Evolutionary conservation across 2,329 filamentous ascomycete genomes (phyloP), one percentile per base, ranked within the genome.

Genomic region (Penicillium sp.): DNA sequence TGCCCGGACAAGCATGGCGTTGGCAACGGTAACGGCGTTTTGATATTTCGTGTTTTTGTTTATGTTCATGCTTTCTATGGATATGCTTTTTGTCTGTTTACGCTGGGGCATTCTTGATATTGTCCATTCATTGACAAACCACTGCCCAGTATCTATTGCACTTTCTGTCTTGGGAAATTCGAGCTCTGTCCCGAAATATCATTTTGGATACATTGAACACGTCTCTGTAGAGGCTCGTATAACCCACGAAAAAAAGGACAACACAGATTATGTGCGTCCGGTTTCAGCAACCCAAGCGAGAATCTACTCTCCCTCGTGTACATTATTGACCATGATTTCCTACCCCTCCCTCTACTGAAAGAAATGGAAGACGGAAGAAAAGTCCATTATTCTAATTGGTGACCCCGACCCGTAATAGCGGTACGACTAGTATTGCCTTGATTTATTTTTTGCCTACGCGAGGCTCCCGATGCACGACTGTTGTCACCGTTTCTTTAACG

Each of bases 1-100:
- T 56, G 24, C 50, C 45, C 46, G 55, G 58, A 24, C 45, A 61
- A 59, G 60, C 57, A 62, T 56, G 65, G 65, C 53, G 63, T 67
- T 61, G 56, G 54, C 48, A 42, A 45, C 42, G 54, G 54, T 47
- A 39, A 37, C 29, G 51, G 58, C 51, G 53, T 62, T 58, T 48
- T 11, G 19, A 26, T 52, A 31, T 45, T 13, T 9, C 45, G 19
- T 46, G 28, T 21, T 13, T 29, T 4, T 33, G 10, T 19, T 39
- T 21, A 39, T 13, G 36, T 21, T 21, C 11, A 16, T 23, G 2
- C 16, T 49, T 11, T 47, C 34, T 54, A 34, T 51, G n/a, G 51
- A 36, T 55, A 43, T 28, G 21, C 19, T 40, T 36, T 36, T 8
- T 36, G 9, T 37, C 31, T n/a, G 4, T 33, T 14, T 33, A 33